Percentiles rank a stretch among this genome's conserved stretches.
phyloP scores from a whole-genome alignment of 345 rosid genomes.

The Eucalyptus curtisii region DNA sequence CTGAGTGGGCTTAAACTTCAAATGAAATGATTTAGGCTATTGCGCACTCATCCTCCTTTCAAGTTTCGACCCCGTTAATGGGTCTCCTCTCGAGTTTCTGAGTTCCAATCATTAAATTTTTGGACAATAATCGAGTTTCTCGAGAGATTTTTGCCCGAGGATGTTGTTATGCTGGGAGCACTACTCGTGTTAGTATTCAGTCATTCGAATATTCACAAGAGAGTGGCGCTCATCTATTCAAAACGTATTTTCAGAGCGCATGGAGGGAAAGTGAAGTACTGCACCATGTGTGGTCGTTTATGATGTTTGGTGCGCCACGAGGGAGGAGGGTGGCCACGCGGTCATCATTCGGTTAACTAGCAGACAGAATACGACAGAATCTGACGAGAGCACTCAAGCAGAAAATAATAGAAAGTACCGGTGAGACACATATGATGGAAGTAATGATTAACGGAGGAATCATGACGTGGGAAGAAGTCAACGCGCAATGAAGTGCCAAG shows the following conservation, averaged over 20 bases:
- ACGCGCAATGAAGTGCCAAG: constrained; percentile 25
- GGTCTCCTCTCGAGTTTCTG: neutral
- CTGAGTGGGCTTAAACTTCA: neutral
- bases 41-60: neutral
- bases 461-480: constrained; percentile 25
- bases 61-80: neutral
- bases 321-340: neutral
- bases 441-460: neutral
- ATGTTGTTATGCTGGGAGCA: neutral
- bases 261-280: neutral
- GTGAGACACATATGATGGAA: neutral
- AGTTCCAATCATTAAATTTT: neutral
- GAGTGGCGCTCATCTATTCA: neutral
- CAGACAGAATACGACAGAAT: neutral
- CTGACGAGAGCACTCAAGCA: neutral
- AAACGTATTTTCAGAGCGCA: neutral
- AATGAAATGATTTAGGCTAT: neutral
- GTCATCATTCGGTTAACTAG: neutral
- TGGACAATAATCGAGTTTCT: neutral
- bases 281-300: neutral
- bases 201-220: neutral
- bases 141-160: neutral
- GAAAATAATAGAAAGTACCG: neutral
- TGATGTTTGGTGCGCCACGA: neutral
- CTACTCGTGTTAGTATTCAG: accelerated